Base-by-base conservation (phyloP, 345 rosid species). In the Rhodamnia argentea region DNA sequence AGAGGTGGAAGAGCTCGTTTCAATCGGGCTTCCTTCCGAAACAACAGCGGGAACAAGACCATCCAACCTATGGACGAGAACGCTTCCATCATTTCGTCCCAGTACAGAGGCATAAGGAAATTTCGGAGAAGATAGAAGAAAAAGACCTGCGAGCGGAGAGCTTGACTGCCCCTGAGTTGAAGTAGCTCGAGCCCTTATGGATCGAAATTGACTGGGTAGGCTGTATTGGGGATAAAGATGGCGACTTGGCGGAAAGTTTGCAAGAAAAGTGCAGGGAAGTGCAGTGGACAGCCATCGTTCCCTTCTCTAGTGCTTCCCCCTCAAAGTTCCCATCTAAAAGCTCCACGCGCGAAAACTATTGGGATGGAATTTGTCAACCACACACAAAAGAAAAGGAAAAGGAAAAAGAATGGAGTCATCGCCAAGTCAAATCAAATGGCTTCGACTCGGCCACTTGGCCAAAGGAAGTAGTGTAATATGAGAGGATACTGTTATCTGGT, bases 11-110 rank as follows among this genome's bases (percentile, higher is more conserved):
- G 90, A 86, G 76, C 87, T 90, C n/a, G 95, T 87, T 86, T 85
- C 94, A 22, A 92, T 88, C 24, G 95, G 91, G 86, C 85, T 91
- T 90, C 91, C 92, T 84, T 94, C 96, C n/a, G 98, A 93, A 83
- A 92, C 89, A 26, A 96, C 90, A 60, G 95, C 95, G 85, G 91
- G 90, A 87, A 91, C 91, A 47, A 92, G 89, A 85, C 90, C 92
- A 47, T 70, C 78, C 47, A 40, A 70, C 47, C 78, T 70, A 0
- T 1, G 78, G 4, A 70, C 78, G 7, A 10, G 78, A 32, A 70
- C 78, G 47, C 78, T 70, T 64, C 47, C 47, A 32, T 70, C 78
- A 70, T 37, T 70, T 70, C 78, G 78, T 44, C 47, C 78, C 44
- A 32, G 10, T 37, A 18, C 1, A 9, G 13, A 18, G 44, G 6